Conservation (phyloP, 208 protist genomes). For the Lotmaria passim region DNA sequence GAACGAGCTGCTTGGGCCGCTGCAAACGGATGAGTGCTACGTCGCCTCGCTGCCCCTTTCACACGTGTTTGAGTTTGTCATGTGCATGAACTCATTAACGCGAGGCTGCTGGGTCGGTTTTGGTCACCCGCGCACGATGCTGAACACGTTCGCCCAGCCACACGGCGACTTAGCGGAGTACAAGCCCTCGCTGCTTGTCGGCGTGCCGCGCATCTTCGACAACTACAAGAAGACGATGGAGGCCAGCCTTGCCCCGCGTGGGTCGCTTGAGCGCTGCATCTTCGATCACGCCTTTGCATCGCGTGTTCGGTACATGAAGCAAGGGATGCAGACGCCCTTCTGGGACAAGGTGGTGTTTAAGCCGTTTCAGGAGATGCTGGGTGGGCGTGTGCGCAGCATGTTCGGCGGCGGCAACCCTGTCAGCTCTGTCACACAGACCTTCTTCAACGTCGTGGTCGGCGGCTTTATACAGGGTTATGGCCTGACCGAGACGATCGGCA, state of each 20-base stretch:
- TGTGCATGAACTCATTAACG: constrained; percentile 67
- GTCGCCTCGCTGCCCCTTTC: constrained; percentile 88
- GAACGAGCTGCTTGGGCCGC: constrained; percentile 51
- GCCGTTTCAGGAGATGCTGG: constrained; percentile 60
- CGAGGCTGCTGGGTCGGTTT: constrained; percentile 78
- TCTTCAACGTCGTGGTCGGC: constrained; percentile 80
- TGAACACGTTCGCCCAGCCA: constrained; percentile 66
- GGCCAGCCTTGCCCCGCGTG: constrained; percentile 54
- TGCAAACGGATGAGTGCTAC: constrained; percentile 66
- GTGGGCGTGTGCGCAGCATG: constrained; percentile 69
- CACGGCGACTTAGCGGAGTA: constrained; percentile 78
- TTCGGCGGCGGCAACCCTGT: constrained; percentile 87
- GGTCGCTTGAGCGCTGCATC: constrained; percentile 66
- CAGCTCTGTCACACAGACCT: constrained; percentile 74
- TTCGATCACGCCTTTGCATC: constrained; percentile 75
- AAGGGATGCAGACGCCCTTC: constrained; percentile 77
- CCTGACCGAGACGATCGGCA: constrained; percentile 89
- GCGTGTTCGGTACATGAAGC: constrained; percentile 55
- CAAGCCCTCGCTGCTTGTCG: constrained; percentile 83
- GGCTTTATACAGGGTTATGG: constrained; percentile 86
- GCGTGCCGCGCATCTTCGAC: constrained; percentile 89
- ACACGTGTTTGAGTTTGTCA: constrained; percentile 93
- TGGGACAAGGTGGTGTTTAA: constrained; percentile 89
- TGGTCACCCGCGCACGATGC: constrained; percentile 78
- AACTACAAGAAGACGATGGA: constrained; percentile 89